phyloP scores from a whole-genome alignment of 768 basidiomycete genomes.

The Sporobolomyces phaffii region DNA sequence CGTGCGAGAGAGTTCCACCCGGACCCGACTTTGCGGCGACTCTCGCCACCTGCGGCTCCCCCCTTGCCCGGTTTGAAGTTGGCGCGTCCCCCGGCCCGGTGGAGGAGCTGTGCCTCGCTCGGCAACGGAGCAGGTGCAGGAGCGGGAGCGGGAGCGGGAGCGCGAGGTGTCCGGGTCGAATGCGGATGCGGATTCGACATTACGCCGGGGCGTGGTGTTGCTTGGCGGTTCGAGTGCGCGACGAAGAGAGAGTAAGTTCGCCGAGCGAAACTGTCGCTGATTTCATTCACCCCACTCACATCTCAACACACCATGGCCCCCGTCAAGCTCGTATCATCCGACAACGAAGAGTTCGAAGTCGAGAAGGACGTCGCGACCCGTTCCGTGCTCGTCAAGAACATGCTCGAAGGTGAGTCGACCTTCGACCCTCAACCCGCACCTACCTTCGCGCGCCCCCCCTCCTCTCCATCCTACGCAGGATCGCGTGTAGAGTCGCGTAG shows the following conservation, averaged over 20 bases:
- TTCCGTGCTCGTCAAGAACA: slow-evolving; percentile 95
- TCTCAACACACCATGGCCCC: not conserved
- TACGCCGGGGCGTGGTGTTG: no score
- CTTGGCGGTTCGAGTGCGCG: no score
- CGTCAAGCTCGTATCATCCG: slow-evolving; percentile 86
- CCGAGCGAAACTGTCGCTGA: not conserved
- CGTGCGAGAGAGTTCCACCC: not conserved
- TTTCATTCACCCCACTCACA: not conserved
- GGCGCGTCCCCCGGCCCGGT: not conserved
- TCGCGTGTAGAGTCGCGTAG: no score
- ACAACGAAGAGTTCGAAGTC: slow-evolving; percentile 87
- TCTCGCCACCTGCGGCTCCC: not conserved
- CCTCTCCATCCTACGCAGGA: not conserved
- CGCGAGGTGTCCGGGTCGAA: no score
- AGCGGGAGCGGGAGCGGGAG: no score
- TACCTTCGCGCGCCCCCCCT: not conserved
- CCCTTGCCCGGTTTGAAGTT: slow-evolving; percentile 4
- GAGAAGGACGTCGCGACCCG: slow-evolving; percentile 76
- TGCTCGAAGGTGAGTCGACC: slow-evolving; percentile 89
- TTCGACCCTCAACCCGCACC: no score
- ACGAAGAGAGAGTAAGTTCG: not conserved
- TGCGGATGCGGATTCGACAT: no score
- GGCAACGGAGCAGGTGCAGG: not conserved
- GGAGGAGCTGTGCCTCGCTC: not conserved
- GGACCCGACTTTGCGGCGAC: not conserved